Conservation (phyloP, 768 basidiomycete genomes). For the Gloeopeniophorella convolvens region DNA sequence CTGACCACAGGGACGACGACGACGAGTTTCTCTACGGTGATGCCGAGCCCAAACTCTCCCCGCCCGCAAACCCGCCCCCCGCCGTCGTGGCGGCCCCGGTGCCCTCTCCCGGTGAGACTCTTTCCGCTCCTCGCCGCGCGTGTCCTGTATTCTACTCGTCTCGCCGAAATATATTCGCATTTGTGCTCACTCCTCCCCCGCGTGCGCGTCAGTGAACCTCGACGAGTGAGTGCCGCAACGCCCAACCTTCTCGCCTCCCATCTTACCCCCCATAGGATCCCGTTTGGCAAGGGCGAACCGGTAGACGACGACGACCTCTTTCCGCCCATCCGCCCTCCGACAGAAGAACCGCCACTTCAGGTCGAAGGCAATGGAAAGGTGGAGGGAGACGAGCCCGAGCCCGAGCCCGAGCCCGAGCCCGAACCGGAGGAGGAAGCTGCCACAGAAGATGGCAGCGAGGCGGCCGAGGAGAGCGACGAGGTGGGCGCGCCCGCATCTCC, state of each 20-base stretch:
- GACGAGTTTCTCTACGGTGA: slow-evolving; percentile 32
- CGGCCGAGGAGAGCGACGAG: slow-evolving; percentile 33
- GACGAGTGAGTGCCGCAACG: slow-evolving; percentile 19
- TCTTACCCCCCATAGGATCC: slow-evolving; percentile 11
- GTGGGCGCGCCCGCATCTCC: slow-evolving; percentile 39
- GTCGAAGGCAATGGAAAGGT: slow-evolving; percentile 15
- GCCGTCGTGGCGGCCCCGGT: slow-evolving; percentile 36
- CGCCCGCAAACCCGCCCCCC: slow-evolving; percentile 22
- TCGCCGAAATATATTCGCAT: slow-evolving; percentile 12
- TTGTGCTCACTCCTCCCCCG: slow-evolving; percentile 17
- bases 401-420: slow-evolving; percentile 27
- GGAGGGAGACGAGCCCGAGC: slow-evolving; percentile 23
- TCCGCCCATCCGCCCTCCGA: slow-evolving; percentile 18
- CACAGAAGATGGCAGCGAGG: slow-evolving; percentile 35
- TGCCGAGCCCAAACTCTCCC: slow-evolving; percentile 13
- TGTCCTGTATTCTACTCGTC: slow-evolving; percentile 20
- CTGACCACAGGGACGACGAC: slow-evolving; percentile 27
- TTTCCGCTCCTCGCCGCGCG: slow-evolving; percentile 1
- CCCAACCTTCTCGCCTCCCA: neutral
- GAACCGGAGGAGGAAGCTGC: slow-evolving; percentile 29
- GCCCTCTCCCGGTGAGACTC: slow-evolving; percentile 17
- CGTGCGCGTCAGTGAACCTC: slow-evolving; percentile 18
- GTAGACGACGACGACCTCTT: slow-evolving; percentile 13
- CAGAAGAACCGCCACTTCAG: slow-evolving; percentile 5
- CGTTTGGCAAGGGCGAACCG: slow-evolving; percentile 2